Percentiles rank a stretch among this genome's conserved stretches.
phyloP scores from a whole-genome alignment of 495 filamentous ascomycete species.

The Penicillium cosmopolitanum region DNA sequence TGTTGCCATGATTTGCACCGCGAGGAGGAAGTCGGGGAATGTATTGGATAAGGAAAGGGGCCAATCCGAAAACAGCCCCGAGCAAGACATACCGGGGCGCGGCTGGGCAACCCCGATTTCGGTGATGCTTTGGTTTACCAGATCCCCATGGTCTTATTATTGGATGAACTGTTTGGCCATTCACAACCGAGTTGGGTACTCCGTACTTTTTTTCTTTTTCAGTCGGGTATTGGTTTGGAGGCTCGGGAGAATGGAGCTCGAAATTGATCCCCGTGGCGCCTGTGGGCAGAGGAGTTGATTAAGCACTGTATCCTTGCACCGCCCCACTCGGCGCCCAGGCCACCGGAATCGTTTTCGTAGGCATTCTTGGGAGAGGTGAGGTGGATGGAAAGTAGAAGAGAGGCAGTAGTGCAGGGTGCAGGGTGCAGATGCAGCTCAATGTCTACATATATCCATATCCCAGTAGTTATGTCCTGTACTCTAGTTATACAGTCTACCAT shows the following conservation, averaged over 20 bases:
- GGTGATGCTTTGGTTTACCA: conserved; percentile 10
- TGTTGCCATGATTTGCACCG: no score
- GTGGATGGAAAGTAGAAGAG: no score
- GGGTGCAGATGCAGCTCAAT: no score
- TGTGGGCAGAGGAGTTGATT: conserved; percentile 8
- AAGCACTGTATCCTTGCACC: conserved; percentile 36
- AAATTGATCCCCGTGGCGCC: neutral
- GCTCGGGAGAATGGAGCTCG: conserved; percentile 1
- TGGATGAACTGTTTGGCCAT: no score
- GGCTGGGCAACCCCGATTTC: conserved; percentile 37
- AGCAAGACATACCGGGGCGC: conserved; percentile 16
- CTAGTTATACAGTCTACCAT: no score
- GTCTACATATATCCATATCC: no score
- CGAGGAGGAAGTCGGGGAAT: neutral
- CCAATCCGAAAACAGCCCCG: conserved; percentile 24
- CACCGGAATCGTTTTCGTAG: neutral
- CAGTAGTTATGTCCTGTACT: no score
- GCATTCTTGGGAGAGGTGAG: neutral
- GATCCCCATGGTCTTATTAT: no score
- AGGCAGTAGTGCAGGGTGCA: neutral
- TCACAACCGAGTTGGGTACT: no score
- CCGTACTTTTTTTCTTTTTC: no score
- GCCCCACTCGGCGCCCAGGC: conserved; percentile 21
- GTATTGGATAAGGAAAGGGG: conserved; percentile 5
- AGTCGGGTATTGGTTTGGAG: neutral